Evolutionary conservation across 768 basidiomycete species (phyloP).

Genomic region (Auricularia auricula-judae): DNA sequence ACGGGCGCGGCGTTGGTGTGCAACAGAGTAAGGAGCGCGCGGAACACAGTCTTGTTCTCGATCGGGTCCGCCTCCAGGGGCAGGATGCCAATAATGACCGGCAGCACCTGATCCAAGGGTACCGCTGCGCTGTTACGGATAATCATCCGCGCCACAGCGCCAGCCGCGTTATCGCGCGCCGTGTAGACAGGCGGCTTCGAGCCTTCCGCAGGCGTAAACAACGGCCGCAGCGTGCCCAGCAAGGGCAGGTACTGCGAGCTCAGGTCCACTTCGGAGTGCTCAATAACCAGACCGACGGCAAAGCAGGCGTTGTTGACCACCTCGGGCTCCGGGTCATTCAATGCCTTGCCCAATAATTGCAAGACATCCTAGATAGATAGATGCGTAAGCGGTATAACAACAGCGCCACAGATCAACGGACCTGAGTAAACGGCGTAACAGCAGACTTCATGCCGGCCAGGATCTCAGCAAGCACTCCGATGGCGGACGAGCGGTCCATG

Average conservation of each 20-base stretch:
- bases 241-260: slow-evolving; percentile 69
- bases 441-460: slow-evolving; percentile 83
- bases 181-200: slow-evolving; percentile 60
- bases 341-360: slow-evolving; percentile 73
- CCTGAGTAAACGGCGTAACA: slow-evolving; percentile 72
- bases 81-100: slow-evolving; percentile 68
- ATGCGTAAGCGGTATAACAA: slow-evolving; percentile 1
- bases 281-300: slow-evolving; percentile 82
- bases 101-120: slow-evolving; percentile 85
- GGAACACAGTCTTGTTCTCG: slow-evolving; percentile 86
- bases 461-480: slow-evolving; percentile 91
- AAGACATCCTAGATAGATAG: slow-evolving; percentile 37
- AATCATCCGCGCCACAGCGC: slow-evolving; percentile 84
- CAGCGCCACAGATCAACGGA: background rate
- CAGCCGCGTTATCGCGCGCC: slow-evolving; percentile 94
- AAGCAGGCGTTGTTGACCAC: slow-evolving; percentile 96
- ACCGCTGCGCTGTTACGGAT: slow-evolving; percentile 64
- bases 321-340: slow-evolving; percentile 79
- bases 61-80: slow-evolving; percentile 82
- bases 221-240: slow-evolving; percentile 66
- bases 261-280: slow-evolving; percentile 74
- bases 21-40: slow-evolving; percentile 82
- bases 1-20: slow-evolving; percentile 59
- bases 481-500: slow-evolving; percentile 85
- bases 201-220: slow-evolving; percentile 60